phyloP scores from a whole-genome alignment of 495 filamentous ascomycete species.

The Tuber microsphaerosporum region DNA sequence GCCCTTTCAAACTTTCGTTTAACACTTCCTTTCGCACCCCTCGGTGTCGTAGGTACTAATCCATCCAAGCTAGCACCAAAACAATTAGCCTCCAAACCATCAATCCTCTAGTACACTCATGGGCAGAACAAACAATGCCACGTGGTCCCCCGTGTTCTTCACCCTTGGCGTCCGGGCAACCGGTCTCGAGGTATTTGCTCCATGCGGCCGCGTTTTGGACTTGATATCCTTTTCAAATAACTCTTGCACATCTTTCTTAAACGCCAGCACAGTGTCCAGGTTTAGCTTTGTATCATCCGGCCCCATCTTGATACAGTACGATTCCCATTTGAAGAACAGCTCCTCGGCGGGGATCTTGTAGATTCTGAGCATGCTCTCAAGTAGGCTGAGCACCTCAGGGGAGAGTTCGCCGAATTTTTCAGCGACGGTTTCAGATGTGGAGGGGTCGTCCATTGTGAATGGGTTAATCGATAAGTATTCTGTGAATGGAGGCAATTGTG shows the following conservation, averaged over 20 bases:
- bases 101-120: background rate
- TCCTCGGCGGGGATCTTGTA: constrained; percentile 71
- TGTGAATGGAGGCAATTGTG: background rate
- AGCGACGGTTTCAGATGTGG: constrained; percentile 11
- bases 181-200: constrained; percentile 48
- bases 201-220: constrained; percentile 53
- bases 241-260: constrained; percentile 84
- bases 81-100: constrained; percentile 11
- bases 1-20: constrained; percentile 56
- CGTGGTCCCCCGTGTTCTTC: constrained; percentile 9
- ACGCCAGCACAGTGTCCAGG: constrained; percentile 59
- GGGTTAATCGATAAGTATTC: background rate
- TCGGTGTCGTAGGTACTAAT: constrained; percentile 60
- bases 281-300: constrained; percentile 63
- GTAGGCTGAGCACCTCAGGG: constrained; percentile 67
- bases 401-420: constrained; percentile 27
- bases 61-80: constrained; percentile 59
- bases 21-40: constrained; percentile 48
- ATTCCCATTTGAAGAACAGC: constrained; percentile 95
- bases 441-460: constrained; percentile 13
- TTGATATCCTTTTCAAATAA: constrained; percentile 65
- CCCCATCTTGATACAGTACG: constrained; percentile 86
- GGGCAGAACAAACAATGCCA: constrained; percentile 25
- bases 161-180: constrained; percentile 23
- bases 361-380: constrained; percentile 75